Percentiles rank a stretch among this genome's conserved stretches.
These are phyloP conservation scores for Crotalaria pallida DNA, from an alignment of 306 rosid species.

Conservation along the genomic window DNA sequence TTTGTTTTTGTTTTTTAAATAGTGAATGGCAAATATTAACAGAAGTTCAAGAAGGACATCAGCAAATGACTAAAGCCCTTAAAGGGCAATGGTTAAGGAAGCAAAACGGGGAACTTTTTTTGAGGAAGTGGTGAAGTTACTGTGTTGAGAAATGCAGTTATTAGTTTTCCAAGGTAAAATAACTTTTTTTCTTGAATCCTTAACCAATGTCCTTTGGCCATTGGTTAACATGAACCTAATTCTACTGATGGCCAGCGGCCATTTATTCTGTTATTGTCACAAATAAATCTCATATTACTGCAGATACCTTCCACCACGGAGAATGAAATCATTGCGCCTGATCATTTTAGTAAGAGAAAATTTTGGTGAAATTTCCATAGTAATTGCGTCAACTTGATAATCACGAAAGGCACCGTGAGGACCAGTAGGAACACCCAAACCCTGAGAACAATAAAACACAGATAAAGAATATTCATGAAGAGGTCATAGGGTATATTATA, in stretches of 20 bases:
- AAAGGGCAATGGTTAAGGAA: too few relatives aligned
- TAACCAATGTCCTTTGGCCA: too few relatives aligned
- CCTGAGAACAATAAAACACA: conserved; percentile 42
- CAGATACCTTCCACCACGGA: conserved; percentile 78
- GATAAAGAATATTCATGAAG: conserved; percentile 1
- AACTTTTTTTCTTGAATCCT: too few relatives aligned
- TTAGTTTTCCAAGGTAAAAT: too few relatives aligned
- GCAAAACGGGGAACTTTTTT: too few relatives aligned
- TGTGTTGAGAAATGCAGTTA: too few relatives aligned
- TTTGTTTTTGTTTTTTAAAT: neutral
- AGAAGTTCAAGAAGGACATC: neutral
- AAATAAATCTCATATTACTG: neutral
- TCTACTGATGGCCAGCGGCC: conserved; percentile 11
- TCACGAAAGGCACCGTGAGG: conserved; percentile 97
- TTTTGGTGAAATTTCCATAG: conserved; percentile 73
- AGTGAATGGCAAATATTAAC: neutral
- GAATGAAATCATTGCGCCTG: conserved; percentile 61
- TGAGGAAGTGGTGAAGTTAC: too few relatives aligned
- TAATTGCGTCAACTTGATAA: conserved; percentile 93
- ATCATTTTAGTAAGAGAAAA: conserved; percentile 42
- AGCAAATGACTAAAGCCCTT: neutral
- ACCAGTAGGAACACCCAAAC: conserved; percentile 91
- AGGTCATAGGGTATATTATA: neutral
- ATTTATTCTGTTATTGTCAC: neutral
- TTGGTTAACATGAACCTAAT: neutral